Evolutionary conservation across 108 stramenopile species (phyloP), one percentile per base, ranked within the genome.

Genomic region (Discostella pseudostelligera): DNA sequence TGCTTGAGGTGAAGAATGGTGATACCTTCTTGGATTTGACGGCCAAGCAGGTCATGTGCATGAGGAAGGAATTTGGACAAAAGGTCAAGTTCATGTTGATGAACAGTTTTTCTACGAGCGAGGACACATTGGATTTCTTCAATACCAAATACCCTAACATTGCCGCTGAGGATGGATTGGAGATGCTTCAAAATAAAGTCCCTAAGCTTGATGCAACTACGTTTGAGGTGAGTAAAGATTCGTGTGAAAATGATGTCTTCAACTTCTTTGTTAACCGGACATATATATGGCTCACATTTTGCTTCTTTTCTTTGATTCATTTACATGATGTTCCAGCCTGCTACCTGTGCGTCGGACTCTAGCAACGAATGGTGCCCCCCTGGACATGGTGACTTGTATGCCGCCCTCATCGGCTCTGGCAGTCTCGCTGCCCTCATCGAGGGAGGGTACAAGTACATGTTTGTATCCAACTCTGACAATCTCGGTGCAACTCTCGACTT

Each of bases 391-490:
- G 99, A 99, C 72, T 84, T 99, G 56, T 99, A 99, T 74, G 96
- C 98, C 35, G 97, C 98, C 40, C 83, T 99, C 21, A 86, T 93
- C 46, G 97, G 97, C 22, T 96, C 95, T 22, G 99, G 98, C 12
- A 74, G 85, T 45, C 90, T 99, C 29, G 97, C 97, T 62, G 62
- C 82, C 13, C 92, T 99, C 45, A 85, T 99, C 47, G 73, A 71
- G n/a, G 84, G 75, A 26, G 99, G 99, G 39, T 89, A 92, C 88
- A 97, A 97, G 72, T 99, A 99, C 89, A 95, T 99, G 96, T 99
- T 99, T 69, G 97, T 99, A 69, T 94, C 92, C 59, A 99, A 99
- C 87, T 97, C 97, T 22, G 99, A 99, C 81, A 99, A 99, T 80
- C 95, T 99, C 6, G 99, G 99, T 39, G 99, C 98, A 13, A 97